Evolutionary conservation across 2,329 filamentous ascomycete species (phyloP).

Genomic region (Sclerotinia glacialis): DNA sequence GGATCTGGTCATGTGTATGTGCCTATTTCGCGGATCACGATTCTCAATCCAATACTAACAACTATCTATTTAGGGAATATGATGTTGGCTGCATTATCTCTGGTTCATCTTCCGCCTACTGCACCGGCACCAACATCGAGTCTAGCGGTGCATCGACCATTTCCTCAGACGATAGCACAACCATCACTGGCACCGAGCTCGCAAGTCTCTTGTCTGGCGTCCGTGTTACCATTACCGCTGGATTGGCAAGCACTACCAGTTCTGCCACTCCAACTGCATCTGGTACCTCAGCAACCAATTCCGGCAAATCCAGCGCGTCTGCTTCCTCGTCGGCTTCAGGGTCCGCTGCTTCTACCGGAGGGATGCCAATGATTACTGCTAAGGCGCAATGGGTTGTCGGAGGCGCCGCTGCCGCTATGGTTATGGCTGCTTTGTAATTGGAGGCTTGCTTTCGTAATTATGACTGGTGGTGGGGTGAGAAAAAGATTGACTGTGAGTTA

Average conservation of each 20-base stretch:
- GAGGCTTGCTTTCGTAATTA: background rate
- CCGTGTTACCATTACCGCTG: constrained; percentile 31
- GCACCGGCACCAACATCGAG: constrained; percentile 17
- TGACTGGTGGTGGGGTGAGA: background rate
- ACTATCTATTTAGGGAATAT: constrained; percentile 9
- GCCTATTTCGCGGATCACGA: background rate
- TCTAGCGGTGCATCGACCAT: background rate
- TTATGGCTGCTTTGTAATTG: constrained; percentile 29
- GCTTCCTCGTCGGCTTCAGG: constrained; percentile 7
- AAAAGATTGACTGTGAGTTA: background rate
- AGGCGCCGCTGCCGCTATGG: constrained; percentile 35
- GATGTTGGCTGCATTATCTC: constrained; percentile 27
- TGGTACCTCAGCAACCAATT: background rate
- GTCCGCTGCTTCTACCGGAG: constrained; percentile 22
- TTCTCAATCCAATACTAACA: background rate
- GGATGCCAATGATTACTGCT: constrained; percentile 33
- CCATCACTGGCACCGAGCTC: constrained; percentile 17
- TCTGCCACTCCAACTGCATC: constrained; percentile 7
- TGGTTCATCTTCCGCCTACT: constrained; percentile 23
- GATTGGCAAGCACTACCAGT: background rate
- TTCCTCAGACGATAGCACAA: constrained; percentile 12
- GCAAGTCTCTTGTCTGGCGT: background rate
- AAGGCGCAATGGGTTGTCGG: constrained; percentile 32
- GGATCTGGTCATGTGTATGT: background rate
- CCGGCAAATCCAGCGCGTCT: background rate